Conservation (phyloP, 2,329 filamentous ascomycete species). For the Aspergillus viridinutans region DNA sequence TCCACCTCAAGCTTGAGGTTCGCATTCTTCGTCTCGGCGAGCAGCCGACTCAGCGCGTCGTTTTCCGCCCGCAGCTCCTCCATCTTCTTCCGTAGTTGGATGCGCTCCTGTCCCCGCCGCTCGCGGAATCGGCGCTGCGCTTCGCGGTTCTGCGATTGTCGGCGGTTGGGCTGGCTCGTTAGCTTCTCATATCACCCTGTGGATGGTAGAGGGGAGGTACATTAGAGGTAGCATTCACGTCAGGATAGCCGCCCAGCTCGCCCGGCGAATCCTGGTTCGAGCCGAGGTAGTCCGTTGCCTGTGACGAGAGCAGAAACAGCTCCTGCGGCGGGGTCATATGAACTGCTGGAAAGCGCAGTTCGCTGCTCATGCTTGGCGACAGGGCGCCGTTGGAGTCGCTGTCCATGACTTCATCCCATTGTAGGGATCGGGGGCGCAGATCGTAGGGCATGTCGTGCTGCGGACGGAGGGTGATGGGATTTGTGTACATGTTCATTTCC, state of each 20-base stretch:
- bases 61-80: constrained; percentile 1
- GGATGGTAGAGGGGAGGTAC: not conserved
- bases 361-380: no score
- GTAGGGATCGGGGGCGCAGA: no score
- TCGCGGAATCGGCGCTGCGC: constrained; percentile 3
- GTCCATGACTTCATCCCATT: no score
- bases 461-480: no score
- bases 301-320: not conserved
- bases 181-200: not conserved
- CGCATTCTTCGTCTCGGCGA: not conserved
- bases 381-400: no score
- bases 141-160: constrained; percentile 1
- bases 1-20: not conserved
- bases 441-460: no score
- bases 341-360: no score
- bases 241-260: not conserved
- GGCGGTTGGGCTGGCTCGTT: not conserved
- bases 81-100: not conserved
- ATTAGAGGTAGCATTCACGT: not conserved
- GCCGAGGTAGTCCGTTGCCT: not conserved
- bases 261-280: not conserved
- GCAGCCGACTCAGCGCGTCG: not conserved
- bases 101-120: not conserved
- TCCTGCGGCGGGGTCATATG: not conserved
- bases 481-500: no score